Evolutionary conservation across 805 yeast species (phyloP), one percentile per base, ranked within the genome.

Genomic region (Hanseniaspora mollemarum): DNA sequence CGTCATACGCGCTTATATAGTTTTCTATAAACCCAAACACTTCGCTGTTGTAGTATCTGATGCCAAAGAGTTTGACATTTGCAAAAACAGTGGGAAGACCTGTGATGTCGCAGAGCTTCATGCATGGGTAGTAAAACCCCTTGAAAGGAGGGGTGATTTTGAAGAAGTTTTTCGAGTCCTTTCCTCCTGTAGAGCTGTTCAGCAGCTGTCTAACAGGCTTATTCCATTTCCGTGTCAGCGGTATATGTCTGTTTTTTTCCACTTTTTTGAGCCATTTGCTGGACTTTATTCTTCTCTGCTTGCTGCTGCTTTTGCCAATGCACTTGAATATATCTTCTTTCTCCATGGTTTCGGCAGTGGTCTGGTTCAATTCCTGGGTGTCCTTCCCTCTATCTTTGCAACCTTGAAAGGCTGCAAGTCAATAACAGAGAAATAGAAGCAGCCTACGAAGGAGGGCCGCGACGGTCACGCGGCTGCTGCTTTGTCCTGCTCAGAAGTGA

Each of bases 41-140:
- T 24, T 51, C 54, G 22, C 46, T 18, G 15, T 54, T 51, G 32
- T 53, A 36, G 16, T 40, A 35, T 15, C 37, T 28, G 10, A 42
- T 38, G 8, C 33, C n/a, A 16, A 46, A 46, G 43, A 46, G 38
- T 22, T 42, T 49, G 7, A 9, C 12, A 19, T 51, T 40, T n/a
- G 42, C 25, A n/a, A 22, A 40, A 6, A n/a, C 32, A 4, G 87
- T 90, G 44, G 77, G 80, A 19, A 90, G 69, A 0, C 98, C 98
- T 0, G 97, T 90, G 43, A 90, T 79, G 62, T 92, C 98, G 65
- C 98, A 90, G 66, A 87, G 88, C 55, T 79, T 81, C 67, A 82
- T 86, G 16, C 72, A 68, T 0, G 97, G 97, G 55, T 70, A 39
- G 25, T 46, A 46, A 24, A 13, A 46, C 2, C 43, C 37, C 18